Evolutionary conservation across 2,329 filamentous ascomycete species (phyloP).

Genomic region (Celoporthe dispersa): DNA sequence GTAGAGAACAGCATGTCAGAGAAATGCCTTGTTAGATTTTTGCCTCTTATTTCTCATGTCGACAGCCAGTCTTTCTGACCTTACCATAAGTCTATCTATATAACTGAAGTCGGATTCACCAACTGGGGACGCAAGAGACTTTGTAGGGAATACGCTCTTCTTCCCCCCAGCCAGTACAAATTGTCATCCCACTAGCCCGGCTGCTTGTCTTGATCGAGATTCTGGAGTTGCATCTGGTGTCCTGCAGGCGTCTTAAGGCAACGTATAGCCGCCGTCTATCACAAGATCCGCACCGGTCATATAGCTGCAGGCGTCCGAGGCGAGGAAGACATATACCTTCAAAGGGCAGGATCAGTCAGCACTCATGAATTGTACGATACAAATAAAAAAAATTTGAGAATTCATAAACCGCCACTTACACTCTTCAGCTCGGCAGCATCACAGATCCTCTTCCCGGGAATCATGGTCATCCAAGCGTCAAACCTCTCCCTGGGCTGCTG

Average conservation of each 20-base stretch:
- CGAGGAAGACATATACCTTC: constrained; percentile 52
- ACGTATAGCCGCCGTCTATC: constrained; percentile 53
- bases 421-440: constrained; percentile 32
- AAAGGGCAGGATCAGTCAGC: not conserved
- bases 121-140: not conserved
- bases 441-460: constrained; percentile 30
- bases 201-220: too few species aligned
- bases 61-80: too few species aligned
- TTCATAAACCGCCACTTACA: constrained; percentile 10
- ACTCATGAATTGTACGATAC: not conserved
- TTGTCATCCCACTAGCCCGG: not conserved
- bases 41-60: too few species aligned
- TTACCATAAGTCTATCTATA: not conserved
- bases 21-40: too few species aligned
- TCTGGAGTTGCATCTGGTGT: not conserved
- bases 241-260: constrained; percentile 10
- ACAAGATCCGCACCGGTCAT: constrained; percentile 52
- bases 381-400: not conserved
- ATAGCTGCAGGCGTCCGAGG: constrained; percentile 52
- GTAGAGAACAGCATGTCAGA: too few species aligned
- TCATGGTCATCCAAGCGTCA: constrained; percentile 31
- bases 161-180: not conserved
- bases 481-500: constrained; percentile 31
- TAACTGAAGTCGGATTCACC: not conserved
- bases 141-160: not conserved